Evolutionary conservation across 139 green algal genomes (phyloP), one percentile per base, ranked within the genome.

Genomic region (Micractinium sp.): DNA sequence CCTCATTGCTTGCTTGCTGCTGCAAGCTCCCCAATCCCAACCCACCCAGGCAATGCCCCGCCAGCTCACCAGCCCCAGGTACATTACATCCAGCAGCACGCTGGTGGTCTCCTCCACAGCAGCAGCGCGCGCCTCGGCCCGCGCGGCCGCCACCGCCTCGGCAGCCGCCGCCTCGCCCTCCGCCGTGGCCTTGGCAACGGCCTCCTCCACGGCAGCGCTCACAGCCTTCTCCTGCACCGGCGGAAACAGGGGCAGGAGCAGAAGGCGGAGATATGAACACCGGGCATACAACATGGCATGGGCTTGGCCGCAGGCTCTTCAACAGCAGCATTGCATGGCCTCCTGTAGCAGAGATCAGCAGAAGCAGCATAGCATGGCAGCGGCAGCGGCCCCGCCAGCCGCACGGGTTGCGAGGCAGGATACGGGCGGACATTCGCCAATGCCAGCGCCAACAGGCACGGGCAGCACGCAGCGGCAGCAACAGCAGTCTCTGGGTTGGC

Each of bases 71-170:
- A 31, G 61, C 79, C 66, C 79, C 38, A 89, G 89, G 90, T 93
- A 93, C 25, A 89, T 74, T 20, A 93, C 56, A 35, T 89, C 81
- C 20, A 91, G 19, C 84, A 93, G 81, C n/a, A 83, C 66, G 19
- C 13, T 38, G 35, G 89, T 53, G 12, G 79, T 77, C 60, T 86
- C 80, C 36, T 88, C 60, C 39, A 35, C 73, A 12, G 35, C 87
- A 29, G 78, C 69, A 20, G 47, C 69, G 13, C 36, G 47, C 41
- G 82, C 61, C 81, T 79, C 38, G 15, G 38, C 78, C 2, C 35
- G 41, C 1, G 79, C 80, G 1, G 61, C 71, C 39, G 39, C 35
- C 9, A 29, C 71, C 15, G 81, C 85, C 36, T n/a, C 89, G 0
- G 77, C 78, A 2, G 67, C 63, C 9, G 67, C 79, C 2, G 56